Base-by-base conservation (phyloP, 192 early-diverging fungal genomes). In the Backusella morwellensis region DNA sequence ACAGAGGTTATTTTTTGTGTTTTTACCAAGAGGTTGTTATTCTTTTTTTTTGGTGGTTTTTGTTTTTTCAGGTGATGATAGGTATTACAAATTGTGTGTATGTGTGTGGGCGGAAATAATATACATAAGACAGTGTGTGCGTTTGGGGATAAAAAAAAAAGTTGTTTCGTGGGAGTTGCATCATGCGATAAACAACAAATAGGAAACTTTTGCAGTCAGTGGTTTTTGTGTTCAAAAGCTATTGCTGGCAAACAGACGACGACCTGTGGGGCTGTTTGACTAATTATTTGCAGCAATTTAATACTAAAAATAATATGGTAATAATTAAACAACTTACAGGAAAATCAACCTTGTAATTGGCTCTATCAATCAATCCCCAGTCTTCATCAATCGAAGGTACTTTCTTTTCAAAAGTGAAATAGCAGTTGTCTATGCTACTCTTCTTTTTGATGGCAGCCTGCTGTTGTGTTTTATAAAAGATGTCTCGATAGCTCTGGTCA, bases 321-420 rank as follows among this genome's bases (percentile, higher is more conserved):
- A 15, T 6, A 47, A 15, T n/a, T 17, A 44, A 70, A 44, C 9
- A 32, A 26, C 70, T 72, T 72, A 72, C 70, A 9, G 44, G 32
- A 35, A 72, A 72, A 32, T 72, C 40, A 11, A 47, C 70, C 7
- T 72, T 40, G n/a, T 47, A 72, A 19, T 72, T 44, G 15, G 6
- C 44, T 40, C 26, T 70, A 23, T 72, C 70, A 72, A 72, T 72
- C 29, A 47, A 44, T 6, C 70, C 70, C 70, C 70, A 72, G 6
- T 72, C 70, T 26, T 42, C 44, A 44, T 72, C 67, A 17, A 38
- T 63, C 26, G 23, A 63, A 63, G 56, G 23, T 29, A 29, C 9
- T n/a, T 63, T 63, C 26, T 63, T 63, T 26, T 63, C 56, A 63
- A 63, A 63, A 3, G 56, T 63, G 23, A 63, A 63, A 1, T 63